Conservation (phyloP, 768 basidiomycete genomes). For the Psilocybe cubensis region DNA sequence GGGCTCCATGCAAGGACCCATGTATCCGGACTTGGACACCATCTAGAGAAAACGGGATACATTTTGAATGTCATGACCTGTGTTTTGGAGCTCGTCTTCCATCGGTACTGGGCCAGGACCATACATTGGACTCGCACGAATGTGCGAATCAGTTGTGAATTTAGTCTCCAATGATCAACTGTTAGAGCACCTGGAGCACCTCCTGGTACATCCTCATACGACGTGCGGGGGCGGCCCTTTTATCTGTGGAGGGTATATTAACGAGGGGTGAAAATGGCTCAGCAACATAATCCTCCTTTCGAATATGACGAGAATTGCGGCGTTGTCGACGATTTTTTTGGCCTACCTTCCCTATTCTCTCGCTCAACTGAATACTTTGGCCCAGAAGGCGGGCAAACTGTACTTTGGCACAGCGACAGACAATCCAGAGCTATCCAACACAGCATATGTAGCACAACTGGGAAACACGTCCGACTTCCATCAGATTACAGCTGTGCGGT, state of each 20-base stretch:
- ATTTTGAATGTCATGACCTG: not conserved
- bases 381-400: constrained; percentile 45
- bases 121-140: constrained; percentile 1
- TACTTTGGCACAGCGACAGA: constrained; percentile 59
- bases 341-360: not conserved
- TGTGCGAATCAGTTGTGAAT: constrained; percentile 1
- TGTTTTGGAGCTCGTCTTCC: not conserved
- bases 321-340: not conserved
- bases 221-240: not conserved
- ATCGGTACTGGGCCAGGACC: not conserved
- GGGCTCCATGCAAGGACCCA: not conserved
- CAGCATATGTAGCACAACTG: constrained; percentile 42
- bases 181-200: not conserved
- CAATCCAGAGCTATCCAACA: constrained; percentile 48
- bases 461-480: constrained; percentile 42
- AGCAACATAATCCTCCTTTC: not conserved
- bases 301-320: not conserved
- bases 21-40: not conserved
- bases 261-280: not conserved
- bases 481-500: constrained; percentile 45
- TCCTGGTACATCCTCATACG: not conserved
- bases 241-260: not conserved
- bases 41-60: not conserved
- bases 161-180: not conserved
- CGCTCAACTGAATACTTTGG: constrained; percentile 19